These are phyloP conservation scores for Imleria badia DNA, from an alignment of 768 basidiomycete species.

Conservation along the genomic window DNA sequence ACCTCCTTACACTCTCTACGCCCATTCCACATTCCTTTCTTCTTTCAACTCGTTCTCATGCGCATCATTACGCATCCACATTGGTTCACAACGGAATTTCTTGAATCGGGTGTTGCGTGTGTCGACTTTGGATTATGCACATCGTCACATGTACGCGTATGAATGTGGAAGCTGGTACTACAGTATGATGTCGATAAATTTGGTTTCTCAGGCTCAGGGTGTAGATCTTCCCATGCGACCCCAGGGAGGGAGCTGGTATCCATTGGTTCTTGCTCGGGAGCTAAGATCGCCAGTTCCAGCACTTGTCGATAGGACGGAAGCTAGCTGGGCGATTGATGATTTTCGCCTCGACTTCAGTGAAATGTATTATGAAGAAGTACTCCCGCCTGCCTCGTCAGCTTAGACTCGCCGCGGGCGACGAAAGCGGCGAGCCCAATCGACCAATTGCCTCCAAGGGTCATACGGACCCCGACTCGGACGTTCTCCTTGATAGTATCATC, in stretches of 20 bases:
- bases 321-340: too few species aligned
- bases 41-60: neutral
- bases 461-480: too few species aligned
- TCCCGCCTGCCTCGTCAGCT: neutral
- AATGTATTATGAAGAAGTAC: neutral
- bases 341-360: neutral
- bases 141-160: neutral
- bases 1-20: neutral
- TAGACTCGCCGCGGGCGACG: too few species aligned
- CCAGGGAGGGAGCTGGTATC: neutral
- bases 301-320: too few species aligned
- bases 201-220: too few species aligned
- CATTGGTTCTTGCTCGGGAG: neutral
- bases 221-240: too few species aligned
- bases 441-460: neutral
- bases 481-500: too few species aligned
- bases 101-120: neutral
- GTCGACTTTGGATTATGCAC: neutral
- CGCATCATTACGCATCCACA: slow-evolving; percentile 3
- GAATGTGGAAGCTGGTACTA: neutral
- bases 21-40: neutral
- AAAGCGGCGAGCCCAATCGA: neutral
- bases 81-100: slow-evolving; percentile 6
- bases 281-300: too few species aligned
- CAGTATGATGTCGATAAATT: neutral